These are phyloP conservation scores for Pleurotus djamor DNA, from an alignment of 768 basidiomycete species.

Conservation along the genomic window DNA sequence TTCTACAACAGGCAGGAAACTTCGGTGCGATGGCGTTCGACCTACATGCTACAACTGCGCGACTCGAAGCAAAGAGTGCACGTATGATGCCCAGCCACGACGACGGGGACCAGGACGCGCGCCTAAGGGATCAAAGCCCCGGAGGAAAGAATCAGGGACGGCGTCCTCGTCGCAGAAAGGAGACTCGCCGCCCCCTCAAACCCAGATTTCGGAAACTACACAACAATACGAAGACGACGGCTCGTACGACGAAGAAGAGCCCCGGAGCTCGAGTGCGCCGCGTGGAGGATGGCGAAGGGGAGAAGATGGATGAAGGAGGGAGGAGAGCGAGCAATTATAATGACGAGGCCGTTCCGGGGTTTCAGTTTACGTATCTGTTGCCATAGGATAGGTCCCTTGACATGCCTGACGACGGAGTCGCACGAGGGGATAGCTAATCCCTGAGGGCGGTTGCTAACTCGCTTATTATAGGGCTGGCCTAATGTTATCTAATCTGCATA, in stretches of 20 bases:
- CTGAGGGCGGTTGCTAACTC: neutral
- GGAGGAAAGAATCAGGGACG: conserved; percentile 29
- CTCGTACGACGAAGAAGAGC: conserved; percentile 27
- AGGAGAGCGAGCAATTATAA: conserved; percentile 2
- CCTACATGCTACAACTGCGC: conserved; percentile 66
- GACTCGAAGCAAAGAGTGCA: conserved; percentile 32
- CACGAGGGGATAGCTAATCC: conserved; percentile 30
- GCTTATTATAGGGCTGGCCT: neutral
- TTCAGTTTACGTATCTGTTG: conserved; percentile 48
- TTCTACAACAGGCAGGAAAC: conserved; percentile 60
- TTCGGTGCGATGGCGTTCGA: conserved; percentile 66
- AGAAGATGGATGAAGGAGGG: conserved; percentile 10
- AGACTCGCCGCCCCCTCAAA: conserved; percentile 12
- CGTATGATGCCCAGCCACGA: conserved; percentile 24
- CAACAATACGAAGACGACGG: conserved; percentile 25
- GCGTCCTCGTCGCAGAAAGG: conserved; percentile 6
- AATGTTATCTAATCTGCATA: neutral
- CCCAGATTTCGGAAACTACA: conserved; percentile 26
- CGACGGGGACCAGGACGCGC: conserved; percentile 79
- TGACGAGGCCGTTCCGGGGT: conserved; percentile 15
- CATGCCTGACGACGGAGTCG: conserved; percentile 48
- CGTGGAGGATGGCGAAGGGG: conserved; percentile 12
- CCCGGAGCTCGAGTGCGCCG: conserved; percentile 20
- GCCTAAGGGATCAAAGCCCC: conserved; percentile 50
- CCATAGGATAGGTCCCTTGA: conserved; percentile 43